Conservation (phyloP, 2,329 filamentous ascomycete species). For the Pseudocercospora macadamiae region DNA sequence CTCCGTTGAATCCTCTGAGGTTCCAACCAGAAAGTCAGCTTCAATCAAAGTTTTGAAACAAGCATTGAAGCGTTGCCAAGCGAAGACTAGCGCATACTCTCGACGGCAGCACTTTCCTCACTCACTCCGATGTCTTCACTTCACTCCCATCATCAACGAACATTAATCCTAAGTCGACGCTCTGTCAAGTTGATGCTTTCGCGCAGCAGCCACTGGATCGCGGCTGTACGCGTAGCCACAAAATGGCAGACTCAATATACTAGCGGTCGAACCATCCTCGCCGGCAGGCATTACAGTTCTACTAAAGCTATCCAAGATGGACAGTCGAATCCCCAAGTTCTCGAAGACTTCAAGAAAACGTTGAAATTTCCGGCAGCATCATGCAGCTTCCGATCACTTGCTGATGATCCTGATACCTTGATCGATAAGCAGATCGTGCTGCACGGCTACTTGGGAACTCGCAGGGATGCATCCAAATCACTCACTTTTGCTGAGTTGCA, state of each 20-base stretch:
- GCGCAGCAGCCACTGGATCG: slow-evolving; percentile 20
- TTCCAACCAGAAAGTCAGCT: no score
- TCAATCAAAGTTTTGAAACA: no score
- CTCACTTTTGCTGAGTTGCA: slow-evolving; percentile 70
- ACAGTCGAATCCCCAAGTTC: neutral
- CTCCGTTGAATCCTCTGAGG: no score
- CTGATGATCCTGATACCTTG: slow-evolving; percentile 27
- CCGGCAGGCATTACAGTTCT: neutral
- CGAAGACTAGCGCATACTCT: neutral
- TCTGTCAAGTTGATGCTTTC: slow-evolving; percentile 30
- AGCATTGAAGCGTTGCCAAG: no score
- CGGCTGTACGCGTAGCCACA: slow-evolving; percentile 15
- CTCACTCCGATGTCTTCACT: neutral
- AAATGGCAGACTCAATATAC: slow-evolving; percentile 11
- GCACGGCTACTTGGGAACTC: slow-evolving; percentile 73
- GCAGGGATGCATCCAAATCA: slow-evolving; percentile 67
- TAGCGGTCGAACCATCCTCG: neutral
- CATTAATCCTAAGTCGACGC: neutral
- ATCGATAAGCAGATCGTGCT: slow-evolving; percentile 54
- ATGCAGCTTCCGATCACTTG: slow-evolving; percentile 40
- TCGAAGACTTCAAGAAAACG: slow-evolving; percentile 36
- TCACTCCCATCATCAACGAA: neutral
- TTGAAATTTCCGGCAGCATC: slow-evolving; percentile 51
- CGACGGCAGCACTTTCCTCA: neutral
- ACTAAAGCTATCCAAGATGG: neutral